Evolutionary conservation across 331 rosid genomes (phyloP).

Genomic region (Quercus tomentella): DNA sequence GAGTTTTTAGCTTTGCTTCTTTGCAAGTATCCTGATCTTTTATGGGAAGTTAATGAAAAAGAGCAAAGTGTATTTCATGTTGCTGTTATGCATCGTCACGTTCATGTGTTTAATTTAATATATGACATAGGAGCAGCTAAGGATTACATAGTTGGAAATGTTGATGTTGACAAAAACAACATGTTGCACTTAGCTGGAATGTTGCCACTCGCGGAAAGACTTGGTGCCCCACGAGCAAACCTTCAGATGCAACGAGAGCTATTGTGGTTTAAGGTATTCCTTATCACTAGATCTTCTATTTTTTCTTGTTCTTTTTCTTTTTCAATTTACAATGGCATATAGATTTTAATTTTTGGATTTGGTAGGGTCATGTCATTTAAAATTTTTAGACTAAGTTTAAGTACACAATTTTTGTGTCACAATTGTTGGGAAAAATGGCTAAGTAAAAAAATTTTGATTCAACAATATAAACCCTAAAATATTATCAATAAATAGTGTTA

Average conservation of each 20-base stretch:
- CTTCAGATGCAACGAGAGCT: constrained; percentile 2
- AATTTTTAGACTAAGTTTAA: too few relatives aligned
- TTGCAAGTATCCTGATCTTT: not conserved
- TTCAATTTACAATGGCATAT: too few relatives aligned
- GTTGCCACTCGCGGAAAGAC: not conserved
- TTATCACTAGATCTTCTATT: not conserved
- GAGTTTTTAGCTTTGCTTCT: not conserved
- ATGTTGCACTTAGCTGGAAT: constrained; percentile 5
- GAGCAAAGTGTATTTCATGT: not conserved
- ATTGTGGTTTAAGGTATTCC: not conserved
- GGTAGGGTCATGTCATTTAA: too few relatives aligned
- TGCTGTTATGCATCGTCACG: not conserved
- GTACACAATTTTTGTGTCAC: too few relatives aligned
- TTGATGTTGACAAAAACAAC: not conserved
- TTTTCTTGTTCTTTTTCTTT: not conserved
- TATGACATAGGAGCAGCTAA: not conserved
- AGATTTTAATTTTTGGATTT: too few relatives aligned
- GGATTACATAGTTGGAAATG: not conserved
- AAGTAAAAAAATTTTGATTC: too few relatives aligned
- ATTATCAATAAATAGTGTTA: too few relatives aligned
- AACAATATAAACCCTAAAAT: too few relatives aligned
- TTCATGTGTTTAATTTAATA: not conserved
- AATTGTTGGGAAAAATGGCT: too few relatives aligned
- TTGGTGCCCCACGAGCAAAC: not conserved
- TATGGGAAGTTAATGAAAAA: not conserved